Conservation (phyloP, 148 eudicot species). For the Nepenthes gracilis region DNA sequence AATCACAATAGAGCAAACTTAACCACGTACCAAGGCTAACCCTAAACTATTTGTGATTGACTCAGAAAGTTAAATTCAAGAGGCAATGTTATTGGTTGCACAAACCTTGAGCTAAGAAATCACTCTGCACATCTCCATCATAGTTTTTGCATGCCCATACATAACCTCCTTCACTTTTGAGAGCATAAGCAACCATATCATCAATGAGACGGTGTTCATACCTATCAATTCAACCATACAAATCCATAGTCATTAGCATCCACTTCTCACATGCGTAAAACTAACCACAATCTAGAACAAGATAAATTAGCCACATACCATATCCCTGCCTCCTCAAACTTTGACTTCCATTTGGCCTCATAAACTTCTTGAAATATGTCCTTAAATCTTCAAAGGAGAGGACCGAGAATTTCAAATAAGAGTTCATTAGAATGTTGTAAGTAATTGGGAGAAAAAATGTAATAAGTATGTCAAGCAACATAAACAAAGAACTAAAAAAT, state of each 20-base stretch:
- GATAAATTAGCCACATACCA: constrained; percentile 35
- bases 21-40: no score
- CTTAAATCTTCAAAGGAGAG: constrained; percentile 48
- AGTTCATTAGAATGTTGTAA: background rate
- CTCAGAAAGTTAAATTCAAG: background rate
- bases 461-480: background rate
- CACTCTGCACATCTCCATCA: constrained; percentile 98
- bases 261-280: background rate
- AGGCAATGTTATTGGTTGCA: background rate
- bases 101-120: constrained; percentile 86
- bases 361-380: constrained; percentile 92
- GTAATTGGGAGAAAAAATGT: no score
- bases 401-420: background rate
- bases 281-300: background rate
- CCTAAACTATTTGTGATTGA: background rate
- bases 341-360: constrained; percentile 68
- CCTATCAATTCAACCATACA: constrained; percentile 30
- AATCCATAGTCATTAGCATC: background rate
- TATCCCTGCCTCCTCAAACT: constrained; percentile 78
- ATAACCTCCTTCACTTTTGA: constrained; percentile 93
- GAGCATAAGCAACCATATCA: constrained; percentile 97
- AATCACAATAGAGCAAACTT: no score
- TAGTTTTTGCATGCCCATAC: constrained; percentile 99
- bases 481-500: background rate
- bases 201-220: constrained; percentile 96